These are phyloP conservation scores for Cokeromyces recurvatus DNA, from an alignment of 371 early-diverging fungal genomes.

Conservation along the genomic window DNA sequence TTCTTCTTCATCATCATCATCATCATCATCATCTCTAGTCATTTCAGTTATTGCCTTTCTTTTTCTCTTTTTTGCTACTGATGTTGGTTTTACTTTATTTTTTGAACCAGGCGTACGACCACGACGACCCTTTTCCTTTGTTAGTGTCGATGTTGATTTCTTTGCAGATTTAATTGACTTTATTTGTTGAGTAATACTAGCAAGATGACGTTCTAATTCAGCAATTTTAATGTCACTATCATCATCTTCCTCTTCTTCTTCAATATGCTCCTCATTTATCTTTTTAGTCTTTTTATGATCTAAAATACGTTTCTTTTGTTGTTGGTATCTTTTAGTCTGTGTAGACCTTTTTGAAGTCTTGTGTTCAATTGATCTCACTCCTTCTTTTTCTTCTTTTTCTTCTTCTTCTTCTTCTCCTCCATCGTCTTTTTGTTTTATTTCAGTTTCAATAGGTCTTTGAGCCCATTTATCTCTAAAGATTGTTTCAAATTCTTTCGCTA, in stretches of 20 bases:
- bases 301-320: not conserved
- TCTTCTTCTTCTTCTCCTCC: slow-evolving; percentile 1
- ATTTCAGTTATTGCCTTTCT: slow-evolving; percentile 4
- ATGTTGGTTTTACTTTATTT: not conserved
- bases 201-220: slow-evolving; percentile 58
- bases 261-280: not conserved
- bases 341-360: not conserved
- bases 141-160: slow-evolving; percentile 11
- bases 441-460: slow-evolving; percentile 24
- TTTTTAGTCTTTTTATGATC: too few relatives aligned
- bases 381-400: slow-evolving; percentile 17
- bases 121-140: slow-evolving; percentile 4
- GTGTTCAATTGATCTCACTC: slow-evolving; percentile 4
- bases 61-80: not conserved
- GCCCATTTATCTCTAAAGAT: slow-evolving; percentile 85
- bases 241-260: not conserved
- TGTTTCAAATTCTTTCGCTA: slow-evolving; percentile 76
- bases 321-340: not conserved
- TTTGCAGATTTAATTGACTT: slow-evolving; percentile 60
- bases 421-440: not conserved
- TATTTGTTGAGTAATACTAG: slow-evolving; percentile 55
- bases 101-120: slow-evolving; percentile 1
- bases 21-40: not conserved
- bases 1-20: slow-evolving; percentile 14
- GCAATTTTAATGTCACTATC: slow-evolving; percentile 50